Evolutionary conservation across 1,284 basidiomycete species (phyloP).

Genomic region (Microbotryum intermedium): DNA sequence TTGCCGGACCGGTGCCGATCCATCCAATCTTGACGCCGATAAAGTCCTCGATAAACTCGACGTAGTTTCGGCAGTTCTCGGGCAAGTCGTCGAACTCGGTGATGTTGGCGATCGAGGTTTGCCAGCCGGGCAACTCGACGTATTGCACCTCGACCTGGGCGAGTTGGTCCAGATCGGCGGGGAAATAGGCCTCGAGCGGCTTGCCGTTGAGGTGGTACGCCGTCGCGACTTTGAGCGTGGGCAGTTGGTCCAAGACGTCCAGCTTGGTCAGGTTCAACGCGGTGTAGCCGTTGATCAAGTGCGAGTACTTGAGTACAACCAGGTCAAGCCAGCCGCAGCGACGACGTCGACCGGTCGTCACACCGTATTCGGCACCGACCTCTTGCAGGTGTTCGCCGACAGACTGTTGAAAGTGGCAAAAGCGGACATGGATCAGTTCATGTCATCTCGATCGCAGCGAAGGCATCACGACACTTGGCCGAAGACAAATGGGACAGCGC

Average conservation of each 20-base stretch:
- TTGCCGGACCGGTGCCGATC: conserved; percentile 80
- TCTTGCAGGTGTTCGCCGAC: conserved; percentile 84
- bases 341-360: conserved; percentile 81
- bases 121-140: conserved; percentile 87
- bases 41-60: conserved; percentile 78
- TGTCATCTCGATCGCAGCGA: not conserved
- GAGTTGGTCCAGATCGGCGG: conserved; percentile 44
- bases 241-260: conserved; percentile 76
- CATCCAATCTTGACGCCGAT: conserved; percentile 74
- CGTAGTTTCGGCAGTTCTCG: conserved; percentile 74
- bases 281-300: conserved; percentile 92
- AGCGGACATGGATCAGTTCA: not conserved
- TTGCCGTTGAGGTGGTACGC: conserved; percentile 72
- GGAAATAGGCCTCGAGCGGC: conserved; percentile 69
- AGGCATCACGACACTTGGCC: not conserved
- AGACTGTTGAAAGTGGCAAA: conserved; percentile 46
- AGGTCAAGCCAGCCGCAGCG: conserved; percentile 97
- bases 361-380: conserved; percentile 84
- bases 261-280: conserved; percentile 90
- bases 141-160: conserved; percentile 74
- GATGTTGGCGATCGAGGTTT: conserved; percentile 61
- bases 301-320: conserved; percentile 87
- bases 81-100: conserved; percentile 72
- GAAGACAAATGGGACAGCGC: not conserved
- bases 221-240: conserved; percentile 81